Base-by-base conservation (phyloP, 345 rosid species). In the Abelmoschus esculentus region DNA sequence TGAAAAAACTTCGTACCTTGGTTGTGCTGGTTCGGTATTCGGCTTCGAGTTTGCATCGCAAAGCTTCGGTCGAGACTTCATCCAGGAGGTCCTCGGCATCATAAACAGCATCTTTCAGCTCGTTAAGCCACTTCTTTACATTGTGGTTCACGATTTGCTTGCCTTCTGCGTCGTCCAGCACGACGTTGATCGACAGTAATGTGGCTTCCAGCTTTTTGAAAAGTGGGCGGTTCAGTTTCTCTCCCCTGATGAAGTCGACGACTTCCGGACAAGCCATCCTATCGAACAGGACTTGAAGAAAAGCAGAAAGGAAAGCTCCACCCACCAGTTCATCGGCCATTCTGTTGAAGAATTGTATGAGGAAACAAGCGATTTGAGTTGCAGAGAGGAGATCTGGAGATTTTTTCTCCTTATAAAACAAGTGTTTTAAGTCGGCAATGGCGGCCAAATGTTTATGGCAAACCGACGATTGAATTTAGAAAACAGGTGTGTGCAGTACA, bases 111-210 rank as follows among this genome's bases (percentile, higher is more conserved):
- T 70, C 60, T 56, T 65, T 69, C 31, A 76, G 75, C 66, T 73
- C 71, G n/a, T 55, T 59, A 6, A 79, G 8, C 82, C 79, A 79
- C 29, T 47, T 34, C 14, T 46, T 70, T 0, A 70, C 56, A 11
- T 63, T 22, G 0, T n/a, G 18, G 63, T 76, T 66, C 0, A 59
- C 7, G 4, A 66, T 67, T 50, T 73, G 75, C 65, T 79, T 79
- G 74, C 31, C 76, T 49, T 69, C 72, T 0, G 70, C 79, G 46
- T 76, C 69, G 46, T 61, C 54, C n/a, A 79, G 69, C 11, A 75
- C 71, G 0, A 64, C 70, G 15, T 65, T 54, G 9, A 76, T 57
- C 0, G 71, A 38, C 26, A 72, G 34, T 32, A 61, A 52, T 26
- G 28, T 65, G 15, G 52, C 18, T 62, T 65, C 49, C 49, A 69